Conservation (phyloP, 2,329 filamentous ascomycete species). For the Pseudocercospora musae region DNA sequence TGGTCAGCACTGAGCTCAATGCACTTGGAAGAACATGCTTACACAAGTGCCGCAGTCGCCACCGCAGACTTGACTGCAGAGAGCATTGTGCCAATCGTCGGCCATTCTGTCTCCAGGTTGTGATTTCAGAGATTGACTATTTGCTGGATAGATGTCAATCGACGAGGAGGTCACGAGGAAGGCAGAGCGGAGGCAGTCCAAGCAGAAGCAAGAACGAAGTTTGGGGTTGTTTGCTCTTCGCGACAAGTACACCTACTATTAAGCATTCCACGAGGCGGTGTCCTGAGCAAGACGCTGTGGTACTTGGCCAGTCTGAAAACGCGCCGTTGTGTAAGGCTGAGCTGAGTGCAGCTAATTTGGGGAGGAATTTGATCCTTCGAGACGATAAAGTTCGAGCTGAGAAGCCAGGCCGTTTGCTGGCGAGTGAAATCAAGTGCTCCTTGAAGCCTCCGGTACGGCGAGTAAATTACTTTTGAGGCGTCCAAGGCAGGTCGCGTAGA, state of each 20-base stretch:
- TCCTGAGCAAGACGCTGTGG: neutral
- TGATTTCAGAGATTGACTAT: neutral
- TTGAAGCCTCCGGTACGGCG: neutral
- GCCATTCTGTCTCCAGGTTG: neutral
- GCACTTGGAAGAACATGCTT: neutral
- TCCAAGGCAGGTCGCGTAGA: neutral
- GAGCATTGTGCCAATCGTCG: constrained; percentile 1
- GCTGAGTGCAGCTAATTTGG: neutral
- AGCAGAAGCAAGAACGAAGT: neutral
- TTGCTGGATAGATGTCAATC: neutral
- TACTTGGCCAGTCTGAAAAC: neutral
- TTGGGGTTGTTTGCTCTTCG: neutral
- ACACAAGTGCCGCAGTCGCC: constrained; percentile 5
- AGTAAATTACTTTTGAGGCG: neutral
- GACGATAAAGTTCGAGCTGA: neutral
- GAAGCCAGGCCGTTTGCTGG: neutral
- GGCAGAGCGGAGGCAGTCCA: neutral
- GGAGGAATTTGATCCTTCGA: neutral
- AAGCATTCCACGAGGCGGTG: neutral
- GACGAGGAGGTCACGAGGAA: neutral
- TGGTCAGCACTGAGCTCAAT: neutral
- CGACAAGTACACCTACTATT: neutral
- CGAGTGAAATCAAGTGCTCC: neutral
- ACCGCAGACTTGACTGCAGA: neutral
- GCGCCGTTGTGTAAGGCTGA: neutral